Evolutionary conservation across 257 asterid genomes (phyloP).

Genomic region (Cinchona pubescens): DNA sequence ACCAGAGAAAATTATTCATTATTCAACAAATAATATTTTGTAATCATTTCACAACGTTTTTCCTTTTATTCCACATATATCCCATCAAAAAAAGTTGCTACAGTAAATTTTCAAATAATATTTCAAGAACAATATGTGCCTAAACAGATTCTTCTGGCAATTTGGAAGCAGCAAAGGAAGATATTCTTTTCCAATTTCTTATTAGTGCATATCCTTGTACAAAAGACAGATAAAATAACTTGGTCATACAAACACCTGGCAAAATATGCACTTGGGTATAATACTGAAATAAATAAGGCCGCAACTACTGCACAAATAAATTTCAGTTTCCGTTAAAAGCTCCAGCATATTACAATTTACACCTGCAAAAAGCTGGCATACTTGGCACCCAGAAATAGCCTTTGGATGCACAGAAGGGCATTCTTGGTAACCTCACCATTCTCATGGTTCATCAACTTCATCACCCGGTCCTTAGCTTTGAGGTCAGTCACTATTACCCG

Average conservation of each 20-base stretch:
- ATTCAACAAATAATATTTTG: too few relatives aligned
- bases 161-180: background rate
- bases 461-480: conserved; percentile 91
- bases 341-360: conserved; percentile 18
- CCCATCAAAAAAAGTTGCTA: too few relatives aligned
- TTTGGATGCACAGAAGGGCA: conserved; percentile 90
- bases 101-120: too few relatives aligned
- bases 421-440: conserved; percentile 86
- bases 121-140: too few relatives aligned
- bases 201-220: background rate
- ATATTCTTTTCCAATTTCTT: background rate
- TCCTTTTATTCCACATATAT: too few relatives aligned
- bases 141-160: background rate
- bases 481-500: conserved; percentile 79
- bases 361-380: conserved; percentile 91
- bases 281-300: background rate
- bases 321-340: conserved; percentile 1
- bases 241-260: background rate
- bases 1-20: too few relatives aligned
- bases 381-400: conserved; percentile 94
- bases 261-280: conserved; percentile 7
- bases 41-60: too few relatives aligned
- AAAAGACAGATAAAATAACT: background rate
- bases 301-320: conserved; percentile 15
- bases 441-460: conserved; percentile 92